Evolutionary conservation across 1,139 yeast species (phyloP).

Genomic region (Martiniozyma asiatica): DNA sequence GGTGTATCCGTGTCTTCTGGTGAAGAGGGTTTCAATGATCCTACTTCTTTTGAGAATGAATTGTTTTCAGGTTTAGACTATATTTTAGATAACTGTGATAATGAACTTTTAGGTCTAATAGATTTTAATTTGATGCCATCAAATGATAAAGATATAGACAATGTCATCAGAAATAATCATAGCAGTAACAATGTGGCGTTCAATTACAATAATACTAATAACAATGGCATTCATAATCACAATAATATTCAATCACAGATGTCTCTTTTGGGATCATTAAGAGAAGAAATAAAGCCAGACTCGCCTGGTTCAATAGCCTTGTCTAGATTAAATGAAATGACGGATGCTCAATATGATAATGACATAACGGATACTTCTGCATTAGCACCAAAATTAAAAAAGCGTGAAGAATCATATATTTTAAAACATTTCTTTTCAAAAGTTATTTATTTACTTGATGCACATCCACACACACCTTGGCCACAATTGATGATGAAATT

Average conservation of each 20-base stretch:
- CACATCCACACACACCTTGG: constrained; percentile 48
- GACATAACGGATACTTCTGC: not conserved
- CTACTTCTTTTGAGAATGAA: constrained; percentile 19
- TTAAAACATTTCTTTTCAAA: constrained; percentile 41
- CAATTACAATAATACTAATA: constrained; percentile 3
- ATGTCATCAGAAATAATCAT: not conserved
- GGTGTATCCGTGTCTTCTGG: too few relatives aligned
- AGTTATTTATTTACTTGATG: constrained; percentile 38
- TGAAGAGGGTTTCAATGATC: constrained; percentile 14
- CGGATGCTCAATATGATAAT: not conserved
- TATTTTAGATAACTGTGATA: constrained; percentile 12
- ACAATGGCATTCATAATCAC: not conserved
- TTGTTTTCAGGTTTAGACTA: constrained; percentile 22
- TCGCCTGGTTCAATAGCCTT: too few relatives aligned
- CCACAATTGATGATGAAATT: constrained; percentile 42
- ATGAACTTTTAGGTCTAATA: constrained; percentile 3
- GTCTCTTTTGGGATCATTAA: too few relatives aligned
- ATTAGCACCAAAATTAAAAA: constrained; percentile 8
- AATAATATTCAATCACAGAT: too few relatives aligned
- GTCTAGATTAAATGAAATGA: not conserved
- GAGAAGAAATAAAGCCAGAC: too few relatives aligned
- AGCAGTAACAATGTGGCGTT: too few relatives aligned
- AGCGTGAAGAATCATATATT: constrained; percentile 36
- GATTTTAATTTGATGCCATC: not conserved
- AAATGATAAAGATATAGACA: not conserved